A percentile compares a stretch with the other conserved stretches of the same genome.
These are phyloP conservation scores for Cytospora paraplurivora DNA, from an alignment of 2,329 filamentous ascomycete genomes.

Conservation along the genomic window DNA sequence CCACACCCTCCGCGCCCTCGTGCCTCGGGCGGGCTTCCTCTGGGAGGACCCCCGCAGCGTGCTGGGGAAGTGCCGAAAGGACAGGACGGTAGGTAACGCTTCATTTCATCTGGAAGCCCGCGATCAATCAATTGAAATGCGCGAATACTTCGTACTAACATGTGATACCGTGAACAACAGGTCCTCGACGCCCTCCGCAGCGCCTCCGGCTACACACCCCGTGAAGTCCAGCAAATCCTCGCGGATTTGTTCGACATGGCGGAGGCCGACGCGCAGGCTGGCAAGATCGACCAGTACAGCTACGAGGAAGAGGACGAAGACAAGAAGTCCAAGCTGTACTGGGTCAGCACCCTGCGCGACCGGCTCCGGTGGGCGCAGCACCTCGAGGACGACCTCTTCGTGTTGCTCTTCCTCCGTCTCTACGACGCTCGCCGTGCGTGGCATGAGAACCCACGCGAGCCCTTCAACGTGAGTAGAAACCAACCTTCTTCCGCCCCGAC, in stretches of 20 bases:
- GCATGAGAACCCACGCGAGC: conserved; percentile 3
- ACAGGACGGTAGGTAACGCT: background rate
- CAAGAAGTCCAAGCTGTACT: background rate
- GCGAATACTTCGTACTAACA: background rate
- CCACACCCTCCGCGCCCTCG: background rate
- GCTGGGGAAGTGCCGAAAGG: background rate
- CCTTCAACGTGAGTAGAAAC: conserved; percentile 12
- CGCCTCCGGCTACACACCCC: no score
- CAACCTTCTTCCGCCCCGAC: accelerated
- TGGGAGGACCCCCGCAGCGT: background rate
- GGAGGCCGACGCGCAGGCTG: background rate
- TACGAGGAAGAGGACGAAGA: no score
- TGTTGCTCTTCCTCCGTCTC: conserved; percentile 6
- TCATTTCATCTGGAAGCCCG: background rate
- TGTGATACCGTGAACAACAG: background rate
- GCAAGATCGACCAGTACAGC: background rate
- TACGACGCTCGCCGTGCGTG: background rate
- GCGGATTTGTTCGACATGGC: conserved; percentile 6
- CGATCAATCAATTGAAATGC: no score
- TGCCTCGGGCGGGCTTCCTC: conserved; percentile 6
- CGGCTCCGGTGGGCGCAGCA: background rate
- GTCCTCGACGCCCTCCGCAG: background rate
- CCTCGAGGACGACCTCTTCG: conserved; percentile 1
- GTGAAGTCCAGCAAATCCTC: background rate
- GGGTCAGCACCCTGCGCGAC: background rate